Percentiles rank a stretch among this genome's conserved stretches.
These are phyloP conservation scores for Westerdykella ornata DNA, from an alignment of 2,329 filamentous ascomycete species.

Conservation along the genomic window DNA sequence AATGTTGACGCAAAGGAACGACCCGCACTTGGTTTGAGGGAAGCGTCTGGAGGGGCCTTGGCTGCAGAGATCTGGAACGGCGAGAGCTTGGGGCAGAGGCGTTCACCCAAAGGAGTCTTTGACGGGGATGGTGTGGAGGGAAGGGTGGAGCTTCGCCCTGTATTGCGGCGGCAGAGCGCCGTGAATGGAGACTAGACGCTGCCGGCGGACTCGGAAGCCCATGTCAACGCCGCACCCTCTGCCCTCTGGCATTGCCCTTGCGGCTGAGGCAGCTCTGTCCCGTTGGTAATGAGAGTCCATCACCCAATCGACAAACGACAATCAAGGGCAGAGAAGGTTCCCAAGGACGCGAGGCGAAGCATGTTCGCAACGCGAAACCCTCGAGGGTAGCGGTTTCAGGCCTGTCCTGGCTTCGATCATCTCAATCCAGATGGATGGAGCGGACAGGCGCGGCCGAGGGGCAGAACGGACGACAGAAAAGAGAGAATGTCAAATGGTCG, in stretches of 20 bases:
- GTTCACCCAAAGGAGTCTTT: constrained; percentile 34
- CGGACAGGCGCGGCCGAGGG: background rate
- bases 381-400: constrained; percentile 15
- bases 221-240: constrained; percentile 13
- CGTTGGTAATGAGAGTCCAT: constrained; percentile 11
- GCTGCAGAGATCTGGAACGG: constrained; percentile 39
- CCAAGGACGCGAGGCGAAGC: constrained; percentile 12
- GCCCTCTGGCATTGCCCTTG: constrained; percentile 26
- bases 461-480: no score
- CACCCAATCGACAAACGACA: background rate
- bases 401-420: constrained; percentile 10
- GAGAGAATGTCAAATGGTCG: constrained; percentile 5
- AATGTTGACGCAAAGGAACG: constrained; percentile 34
- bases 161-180: constrained; percentile 28
- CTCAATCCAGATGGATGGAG: constrained; percentile 18
- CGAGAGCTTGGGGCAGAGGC: constrained; percentile 31
- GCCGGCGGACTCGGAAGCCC: constrained; percentile 11
- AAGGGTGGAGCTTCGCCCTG: constrained; percentile 26
- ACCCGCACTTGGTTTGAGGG: constrained; percentile 34
- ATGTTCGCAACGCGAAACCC: constrained; percentile 19
- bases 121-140: constrained; percentile 24
- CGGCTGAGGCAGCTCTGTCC: constrained; percentile 21
- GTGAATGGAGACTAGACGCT: constrained; percentile 15
- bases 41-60: constrained; percentile 37
- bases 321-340: constrained; percentile 15